Percentiles rank a stretch among this genome's conserved stretches.
Evolutionary conservation across 257 asterid species (phyloP).

Genomic region (Solanum piurae): DNA sequence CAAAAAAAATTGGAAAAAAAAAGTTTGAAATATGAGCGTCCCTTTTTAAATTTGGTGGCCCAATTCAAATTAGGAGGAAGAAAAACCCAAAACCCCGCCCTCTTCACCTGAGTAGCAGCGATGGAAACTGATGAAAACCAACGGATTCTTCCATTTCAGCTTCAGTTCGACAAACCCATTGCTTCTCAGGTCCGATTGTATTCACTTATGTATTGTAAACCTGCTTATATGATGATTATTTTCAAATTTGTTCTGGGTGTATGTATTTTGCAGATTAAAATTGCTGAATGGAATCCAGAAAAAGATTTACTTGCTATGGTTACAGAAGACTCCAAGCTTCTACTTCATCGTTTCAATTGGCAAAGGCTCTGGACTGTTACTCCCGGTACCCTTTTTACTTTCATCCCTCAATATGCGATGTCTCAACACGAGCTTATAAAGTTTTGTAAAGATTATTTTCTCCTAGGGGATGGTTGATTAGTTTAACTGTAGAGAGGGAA

Average conservation of each 20-base stretch:
- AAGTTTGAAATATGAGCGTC: not conserved
- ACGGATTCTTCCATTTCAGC: slow-evolving; percentile 65
- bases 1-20: not conserved
- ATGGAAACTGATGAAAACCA: slow-evolving; percentile 58
- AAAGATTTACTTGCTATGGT: slow-evolving; percentile 94
- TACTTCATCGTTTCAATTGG: slow-evolving; percentile 98
- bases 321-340: slow-evolving; percentile 76
- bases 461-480: not conserved
- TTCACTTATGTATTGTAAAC: not conserved
- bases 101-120: not conserved
- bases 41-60: not conserved
- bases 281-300: slow-evolving; percentile 99
- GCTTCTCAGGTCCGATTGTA: slow-evolving; percentile 51
- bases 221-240: not conserved
- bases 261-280: slow-evolving; percentile 40
- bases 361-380: slow-evolving; percentile 91
- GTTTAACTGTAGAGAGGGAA: not conserved
- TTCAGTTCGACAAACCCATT: slow-evolving; percentile 85
- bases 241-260: not conserved
- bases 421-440: not conserved
- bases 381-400: slow-evolving; percentile 36
- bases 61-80: not conserved
- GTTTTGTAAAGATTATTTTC: not conserved
- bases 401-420: not conserved
- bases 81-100: not conserved